A percentile compares a stretch with the other conserved stretches of the same genome.
These are phyloP conservation scores for Dictyostelium brefeldianum DNA, from an alignment of 78 protist species.

Conservation along the genomic window DNA sequence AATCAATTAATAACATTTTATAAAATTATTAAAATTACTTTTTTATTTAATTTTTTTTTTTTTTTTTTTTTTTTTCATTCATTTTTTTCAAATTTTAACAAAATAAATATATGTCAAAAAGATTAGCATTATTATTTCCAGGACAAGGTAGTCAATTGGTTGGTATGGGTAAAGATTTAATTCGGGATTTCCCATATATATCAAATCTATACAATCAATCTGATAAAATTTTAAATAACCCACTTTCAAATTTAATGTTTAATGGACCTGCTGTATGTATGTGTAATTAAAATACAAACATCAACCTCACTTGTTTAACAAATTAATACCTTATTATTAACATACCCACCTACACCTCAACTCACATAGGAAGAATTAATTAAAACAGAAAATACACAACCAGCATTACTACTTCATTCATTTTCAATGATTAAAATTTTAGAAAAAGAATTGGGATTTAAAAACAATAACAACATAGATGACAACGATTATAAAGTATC, in stretches of 20 bases:
- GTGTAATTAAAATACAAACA: neutral
- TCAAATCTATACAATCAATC: neutral
- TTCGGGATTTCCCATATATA: slow-evolving; percentile 25
- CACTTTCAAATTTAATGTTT: slow-evolving; percentile 49
- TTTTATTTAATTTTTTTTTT: neutral
- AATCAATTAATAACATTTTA: too few species aligned
- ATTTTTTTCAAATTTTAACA: neutral
- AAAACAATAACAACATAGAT: neutral
- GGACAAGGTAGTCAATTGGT: slow-evolving; percentile 66
- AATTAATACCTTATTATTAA: neutral
- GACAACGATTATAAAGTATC: neutral
- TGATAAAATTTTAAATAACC: slow-evolving; percentile 23
- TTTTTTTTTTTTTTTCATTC: neutral
- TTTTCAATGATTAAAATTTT: slow-evolving; percentile 41
- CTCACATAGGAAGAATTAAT: slow-evolving; percentile 33
- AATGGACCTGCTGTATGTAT: slow-evolving; percentile 25
- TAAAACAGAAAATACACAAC: slow-evolving; percentile 75
- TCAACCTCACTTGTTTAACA: too few species aligned
- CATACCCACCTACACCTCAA: too few species aligned
- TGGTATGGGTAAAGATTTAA: slow-evolving; percentile 61
- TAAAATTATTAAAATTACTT: too few species aligned
- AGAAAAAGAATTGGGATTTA: slow-evolving; percentile 42
- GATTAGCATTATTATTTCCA: slow-evolving; percentile 48
- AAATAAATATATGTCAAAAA: neutral
- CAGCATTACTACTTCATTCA: slow-evolving; percentile 57